Percentiles rank a stretch among this genome's conserved stretches.
Evolutionary conservation across 192 early-diverging fungal species (phyloP).

Genomic region (Coemansia sp.): DNA sequence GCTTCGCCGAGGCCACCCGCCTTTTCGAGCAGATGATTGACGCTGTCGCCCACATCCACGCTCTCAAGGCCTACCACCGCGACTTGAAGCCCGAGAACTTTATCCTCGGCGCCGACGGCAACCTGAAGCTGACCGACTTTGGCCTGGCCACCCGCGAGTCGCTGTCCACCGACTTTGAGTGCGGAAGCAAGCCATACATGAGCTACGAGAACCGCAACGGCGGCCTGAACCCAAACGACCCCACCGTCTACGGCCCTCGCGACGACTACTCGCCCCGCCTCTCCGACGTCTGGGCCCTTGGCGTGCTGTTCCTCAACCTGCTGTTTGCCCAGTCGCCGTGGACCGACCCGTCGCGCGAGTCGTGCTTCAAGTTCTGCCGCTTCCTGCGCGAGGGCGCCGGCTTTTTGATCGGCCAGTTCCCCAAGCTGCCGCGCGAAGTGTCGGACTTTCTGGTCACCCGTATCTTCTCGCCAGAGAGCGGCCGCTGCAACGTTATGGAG

Average conservation of each 20-base stretch:
- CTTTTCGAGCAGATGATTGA: conserved; percentile 69
- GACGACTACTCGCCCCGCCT: conserved; percentile 59
- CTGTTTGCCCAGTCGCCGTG: conserved; percentile 70
- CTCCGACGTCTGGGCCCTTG: conserved; percentile 71
- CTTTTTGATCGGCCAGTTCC: conserved; percentile 60
- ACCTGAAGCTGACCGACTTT: conserved; percentile 88
- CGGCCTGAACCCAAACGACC: conserved; percentile 44
- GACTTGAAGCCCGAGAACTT: conserved; percentile 86
- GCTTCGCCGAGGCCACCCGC: conserved; percentile 46
- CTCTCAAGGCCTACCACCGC: conserved; percentile 79
- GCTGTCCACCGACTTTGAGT: conserved; percentile 81
- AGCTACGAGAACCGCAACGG: conserved; percentile 62
- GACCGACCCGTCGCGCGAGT: conserved; percentile 59
- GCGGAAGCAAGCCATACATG: conserved; percentile 76
- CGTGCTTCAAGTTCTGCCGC: conserved; percentile 58
- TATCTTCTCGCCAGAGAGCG: conserved; percentile 58
- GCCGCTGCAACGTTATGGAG: conserved; percentile 53
- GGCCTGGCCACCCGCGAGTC: conserved; percentile 82
- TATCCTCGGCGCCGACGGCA: conserved; percentile 60
- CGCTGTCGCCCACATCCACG: conserved; percentile 75
- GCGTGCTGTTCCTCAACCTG: conserved; percentile 69
- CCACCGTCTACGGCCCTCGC: conserved; percentile 48
- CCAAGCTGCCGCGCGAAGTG: conserved; percentile 54
- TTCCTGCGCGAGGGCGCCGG: conserved; percentile 58
- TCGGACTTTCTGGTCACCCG: conserved; percentile 60